phyloP scores from a whole-genome alignment of 1,139 yeast genomes.

The Saccharomyces hybrid region DNA sequence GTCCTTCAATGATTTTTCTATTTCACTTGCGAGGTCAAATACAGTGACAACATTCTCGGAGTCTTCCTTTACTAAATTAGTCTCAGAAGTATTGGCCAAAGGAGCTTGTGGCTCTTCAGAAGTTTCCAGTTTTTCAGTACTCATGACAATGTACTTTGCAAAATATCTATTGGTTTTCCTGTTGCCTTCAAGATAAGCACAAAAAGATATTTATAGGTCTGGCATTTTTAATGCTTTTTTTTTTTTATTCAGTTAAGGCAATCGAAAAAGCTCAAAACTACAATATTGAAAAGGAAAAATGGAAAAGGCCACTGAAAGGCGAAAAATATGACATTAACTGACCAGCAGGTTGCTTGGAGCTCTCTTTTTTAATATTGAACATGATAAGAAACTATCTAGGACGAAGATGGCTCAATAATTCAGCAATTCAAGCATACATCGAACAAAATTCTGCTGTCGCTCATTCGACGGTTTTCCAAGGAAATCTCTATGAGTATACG shows the following conservation, averaged over 20 bases:
- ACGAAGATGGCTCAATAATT: constrained; percentile 12
- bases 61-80: constrained; percentile 9
- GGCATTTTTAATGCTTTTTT: not conserved
- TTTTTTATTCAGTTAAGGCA: not conserved
- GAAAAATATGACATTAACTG: constrained; percentile 4
- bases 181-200: not conserved
- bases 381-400: not conserved
- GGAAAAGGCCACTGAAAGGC: not conserved
- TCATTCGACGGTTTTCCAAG: constrained; percentile 49
- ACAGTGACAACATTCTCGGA: constrained; percentile 35
- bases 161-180: not conserved
- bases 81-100: constrained; percentile 4
- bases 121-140: constrained; percentile 2
- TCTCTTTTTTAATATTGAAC: not conserved
- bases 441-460: constrained; percentile 17
- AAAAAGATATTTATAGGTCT: not conserved
- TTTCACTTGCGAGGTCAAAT: constrained; percentile 45
- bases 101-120: constrained; percentile 1
- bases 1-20: constrained; percentile 38
- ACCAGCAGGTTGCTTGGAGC: not conserved
- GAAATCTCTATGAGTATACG: constrained; percentile 61
- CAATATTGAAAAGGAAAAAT: constrained; percentile 3
- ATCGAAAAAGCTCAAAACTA: not conserved
- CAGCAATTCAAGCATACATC: constrained; percentile 15
- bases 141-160: constrained; percentile 2